These are phyloP conservation scores for Calonectria henricotiae DNA, from an alignment of 2,329 filamentous ascomycete genomes.

Conservation along the genomic window DNA sequence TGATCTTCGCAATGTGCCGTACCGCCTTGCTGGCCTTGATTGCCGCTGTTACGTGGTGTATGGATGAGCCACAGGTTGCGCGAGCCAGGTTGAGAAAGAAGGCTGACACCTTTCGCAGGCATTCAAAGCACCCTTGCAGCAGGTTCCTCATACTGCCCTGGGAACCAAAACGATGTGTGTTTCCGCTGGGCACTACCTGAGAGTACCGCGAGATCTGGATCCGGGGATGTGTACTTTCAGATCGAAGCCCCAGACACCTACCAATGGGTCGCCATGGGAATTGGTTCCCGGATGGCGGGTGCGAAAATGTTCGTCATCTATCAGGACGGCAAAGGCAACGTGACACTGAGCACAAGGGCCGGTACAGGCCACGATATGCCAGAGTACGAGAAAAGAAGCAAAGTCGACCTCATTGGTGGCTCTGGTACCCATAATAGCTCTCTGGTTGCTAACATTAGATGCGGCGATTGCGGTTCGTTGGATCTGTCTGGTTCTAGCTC, in stretches of 20 bases:
- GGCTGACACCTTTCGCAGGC: neutral
- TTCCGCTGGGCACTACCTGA: slow-evolving; percentile 72
- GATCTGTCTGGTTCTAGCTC: slow-evolving; percentile 59
- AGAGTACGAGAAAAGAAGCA: slow-evolving; percentile 60
- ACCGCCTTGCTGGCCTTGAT: no score
- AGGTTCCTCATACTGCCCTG: slow-evolving; percentile 59
- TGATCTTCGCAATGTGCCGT: neutral
- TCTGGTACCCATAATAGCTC: slow-evolving; percentile 69
- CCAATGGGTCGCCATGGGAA: slow-evolving; percentile 73
- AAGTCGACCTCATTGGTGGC: slow-evolving; percentile 71
- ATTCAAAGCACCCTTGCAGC: neutral
- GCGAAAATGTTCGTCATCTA: slow-evolving; percentile 77
- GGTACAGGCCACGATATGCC: slow-evolving; percentile 68
- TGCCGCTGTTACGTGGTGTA: neutral
- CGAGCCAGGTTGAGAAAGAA: neutral
- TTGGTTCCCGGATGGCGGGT: slow-evolving; percentile 70
- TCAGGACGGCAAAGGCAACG: slow-evolving; percentile 70
- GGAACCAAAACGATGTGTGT: slow-evolving; percentile 62
- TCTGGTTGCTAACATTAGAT: slow-evolving; percentile 75
- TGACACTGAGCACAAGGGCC: slow-evolving; percentile 74
- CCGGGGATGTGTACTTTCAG: slow-evolving; percentile 75
- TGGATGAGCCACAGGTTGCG: neutral
- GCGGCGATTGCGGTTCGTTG: slow-evolving; percentile 68
- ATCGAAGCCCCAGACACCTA: slow-evolving; percentile 70
- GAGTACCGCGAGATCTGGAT: slow-evolving; percentile 63